Evolutionary conservation across 2,329 filamentous ascomycete genomes (phyloP).

Genomic region (Paecilomyces dactylethromorphus): DNA sequence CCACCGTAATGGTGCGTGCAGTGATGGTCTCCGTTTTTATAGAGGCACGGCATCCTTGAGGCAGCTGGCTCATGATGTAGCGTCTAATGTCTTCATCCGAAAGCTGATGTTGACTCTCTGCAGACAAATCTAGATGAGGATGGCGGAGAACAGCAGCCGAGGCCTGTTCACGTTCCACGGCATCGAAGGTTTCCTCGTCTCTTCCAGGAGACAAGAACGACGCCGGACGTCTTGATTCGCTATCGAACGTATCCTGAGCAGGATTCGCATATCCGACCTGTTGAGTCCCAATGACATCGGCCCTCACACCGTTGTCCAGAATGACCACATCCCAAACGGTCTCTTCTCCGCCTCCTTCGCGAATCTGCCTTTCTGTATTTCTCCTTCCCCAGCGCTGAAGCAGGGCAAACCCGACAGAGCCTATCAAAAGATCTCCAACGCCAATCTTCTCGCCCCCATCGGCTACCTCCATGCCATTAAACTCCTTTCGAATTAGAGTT

Average conservation of each 20-base stretch:
- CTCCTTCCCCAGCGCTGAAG: conserved; percentile 41
- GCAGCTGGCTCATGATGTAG: conserved; percentile 44
- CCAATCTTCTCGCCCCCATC: conserved; percentile 30
- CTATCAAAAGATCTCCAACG: conserved; percentile 38
- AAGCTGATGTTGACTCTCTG: conserved; percentile 30
- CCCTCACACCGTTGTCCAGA: conserved; percentile 39
- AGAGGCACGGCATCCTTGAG: conserved; percentile 35
- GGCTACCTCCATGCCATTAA: conserved; percentile 29
- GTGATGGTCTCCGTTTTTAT: conserved; percentile 38
- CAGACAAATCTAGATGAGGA: conserved; percentile 23
- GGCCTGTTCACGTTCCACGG: conserved; percentile 27
- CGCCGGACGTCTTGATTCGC: conserved; percentile 49
- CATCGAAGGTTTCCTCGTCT: conserved; percentile 31
- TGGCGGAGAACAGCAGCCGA: conserved; percentile 15
- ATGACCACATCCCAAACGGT: conserved; percentile 44
- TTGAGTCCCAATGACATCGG: conserved; percentile 40
- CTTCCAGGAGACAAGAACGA: conserved; percentile 36
- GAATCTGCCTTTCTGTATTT: conserved; percentile 35
- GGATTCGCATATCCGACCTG: conserved; percentile 22
- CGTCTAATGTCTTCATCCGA: conserved; percentile 39
- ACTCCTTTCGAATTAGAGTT: conserved; percentile 40
- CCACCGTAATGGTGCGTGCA: conserved; percentile 41
- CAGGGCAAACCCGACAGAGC: conserved; percentile 39
- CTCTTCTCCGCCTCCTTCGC: conserved; percentile 36
- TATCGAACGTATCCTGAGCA: conserved; percentile 40